These are phyloP conservation scores for Talaromyces sp. DNA, from an alignment of 2,329 filamentous ascomycete genomes.

Conservation along the genomic window DNA sequence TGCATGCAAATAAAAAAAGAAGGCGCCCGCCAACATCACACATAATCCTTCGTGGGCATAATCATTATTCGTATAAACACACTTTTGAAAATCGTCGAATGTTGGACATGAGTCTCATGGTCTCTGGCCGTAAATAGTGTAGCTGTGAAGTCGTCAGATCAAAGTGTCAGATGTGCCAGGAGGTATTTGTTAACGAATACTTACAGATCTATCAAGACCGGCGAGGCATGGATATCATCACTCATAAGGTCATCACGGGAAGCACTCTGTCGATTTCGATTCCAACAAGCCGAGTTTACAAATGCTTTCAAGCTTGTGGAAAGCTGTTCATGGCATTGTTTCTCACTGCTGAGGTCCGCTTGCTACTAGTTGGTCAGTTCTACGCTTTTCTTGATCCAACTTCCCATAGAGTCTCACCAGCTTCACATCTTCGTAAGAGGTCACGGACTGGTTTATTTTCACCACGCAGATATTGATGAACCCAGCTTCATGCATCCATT, in stretches of 20 bases:
- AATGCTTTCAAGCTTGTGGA: background rate
- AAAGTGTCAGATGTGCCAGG: too few species aligned
- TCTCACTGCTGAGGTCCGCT: background rate
- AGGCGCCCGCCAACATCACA: background rate
- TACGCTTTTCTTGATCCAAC: background rate
- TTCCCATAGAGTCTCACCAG: background rate
- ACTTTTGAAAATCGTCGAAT: background rate
- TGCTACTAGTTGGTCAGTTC: background rate
- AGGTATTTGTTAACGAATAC: background rate
- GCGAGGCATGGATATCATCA: background rate
- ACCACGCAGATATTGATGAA: slow-evolving; percentile 14
- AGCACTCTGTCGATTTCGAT: background rate
- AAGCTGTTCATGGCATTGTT: background rate
- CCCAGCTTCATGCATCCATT: slow-evolving; percentile 17
- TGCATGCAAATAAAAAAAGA: slow-evolving; percentile 1
- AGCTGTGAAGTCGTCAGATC: slow-evolving; percentile 1
- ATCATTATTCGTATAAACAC: background rate
- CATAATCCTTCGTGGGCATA: background rate
- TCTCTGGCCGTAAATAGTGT: slow-evolving; percentile 20
- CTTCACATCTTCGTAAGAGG: background rate
- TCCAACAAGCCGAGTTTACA: background rate
- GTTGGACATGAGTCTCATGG: slow-evolving; percentile 2
- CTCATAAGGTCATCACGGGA: background rate
- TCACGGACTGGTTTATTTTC: slow-evolving; percentile 8
- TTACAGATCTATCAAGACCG: slow-evolving; percentile 10